phyloP scores from a whole-genome alignment of 441 rosid genomes.

The Kokia cookei region DNA sequence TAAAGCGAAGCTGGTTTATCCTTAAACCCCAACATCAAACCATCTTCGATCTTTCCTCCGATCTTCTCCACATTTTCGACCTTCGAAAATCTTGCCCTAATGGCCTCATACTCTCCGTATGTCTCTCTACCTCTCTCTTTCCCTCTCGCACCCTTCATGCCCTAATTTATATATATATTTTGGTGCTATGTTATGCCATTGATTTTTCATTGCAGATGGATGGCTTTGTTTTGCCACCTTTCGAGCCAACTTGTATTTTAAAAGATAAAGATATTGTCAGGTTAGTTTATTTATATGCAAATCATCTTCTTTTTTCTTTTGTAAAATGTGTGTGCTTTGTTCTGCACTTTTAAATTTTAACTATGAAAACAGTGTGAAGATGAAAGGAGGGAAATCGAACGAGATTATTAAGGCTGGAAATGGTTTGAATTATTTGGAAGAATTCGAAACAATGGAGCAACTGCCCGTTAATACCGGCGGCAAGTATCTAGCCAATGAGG shows the following conservation, averaged over 20 bases:
- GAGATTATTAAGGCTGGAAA: constrained; percentile 26
- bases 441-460: constrained; percentile 28
- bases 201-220: constrained; percentile 65
- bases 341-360: not conserved
- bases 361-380: constrained; percentile 48
- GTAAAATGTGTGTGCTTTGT: not conserved
- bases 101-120: constrained; percentile 75
- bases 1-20: not conserved
- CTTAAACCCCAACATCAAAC: constrained; percentile 23
- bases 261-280: constrained; percentile 73
- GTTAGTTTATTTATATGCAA: constrained; percentile 30
- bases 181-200: not conserved
- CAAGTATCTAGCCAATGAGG: constrained; percentile 61
- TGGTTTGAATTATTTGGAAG: constrained; percentile 26
- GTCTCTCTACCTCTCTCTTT: not conserved
- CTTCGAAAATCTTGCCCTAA: constrained; percentile 56
- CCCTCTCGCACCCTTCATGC: not conserved
- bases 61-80: constrained; percentile 46
- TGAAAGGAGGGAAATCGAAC: constrained; percentile 26
- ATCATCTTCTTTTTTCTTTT: not conserved
- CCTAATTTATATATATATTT: constrained; percentile 5
- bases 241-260: constrained; percentile 66
- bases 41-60: constrained; percentile 60
- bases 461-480: constrained; percentile 22
- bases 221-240: constrained; percentile 79